Base-by-base conservation (phyloP, 306 rosid species). In the Ochetophila trinervis region DNA sequence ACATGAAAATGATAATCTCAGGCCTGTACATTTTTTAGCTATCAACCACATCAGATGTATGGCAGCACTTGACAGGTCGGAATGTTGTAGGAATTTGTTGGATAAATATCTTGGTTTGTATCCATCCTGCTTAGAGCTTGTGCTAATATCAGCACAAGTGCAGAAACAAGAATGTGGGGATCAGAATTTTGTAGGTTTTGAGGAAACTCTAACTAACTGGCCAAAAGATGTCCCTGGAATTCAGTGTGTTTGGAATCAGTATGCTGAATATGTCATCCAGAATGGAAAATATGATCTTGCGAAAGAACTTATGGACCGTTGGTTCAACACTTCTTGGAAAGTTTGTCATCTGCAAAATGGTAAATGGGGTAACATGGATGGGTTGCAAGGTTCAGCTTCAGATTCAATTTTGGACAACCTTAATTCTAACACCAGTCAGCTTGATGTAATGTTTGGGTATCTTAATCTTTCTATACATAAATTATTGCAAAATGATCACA, bases 221-320 rank as follows among this genome's bases (percentile, higher is more conserved):
- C 91, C 91, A 20, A 87, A 84, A 65, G 80, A 81, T 70, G 80
- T 76, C 67, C 97, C 97, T 40, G 98, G 98, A 37, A 63, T 93
- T 65, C 91, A 89, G 3, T 84, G 93, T 78, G 81, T 93, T 68
- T 93, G 98, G 98, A 85, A 93, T 74, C 97, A 93, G 67, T 93
- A 87, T 50, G 81, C 84, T 66, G 90, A 85, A 71, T 78, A 71
- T 72, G 85, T 84, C 21, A 72, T 93, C 70, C 81, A 70, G 64
- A 74, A 81, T 71, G 83, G 63, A 67, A 82, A 76, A 57, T 47
- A 51, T 47, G 86, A 87, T 67, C 63, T 81, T 81, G 88, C 85
- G 0, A 82, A 89, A 77, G 84, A 73, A 83, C 80, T 93, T 72
- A 57, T 88, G 72, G 74, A 53, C 61, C 88, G 84, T 36, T 87